A percentile compares a stretch with the other conserved stretches of the same genome.
phyloP scores from a whole-genome alignment of 208 protist genomes.

The Leishmania mexicana region DNA sequence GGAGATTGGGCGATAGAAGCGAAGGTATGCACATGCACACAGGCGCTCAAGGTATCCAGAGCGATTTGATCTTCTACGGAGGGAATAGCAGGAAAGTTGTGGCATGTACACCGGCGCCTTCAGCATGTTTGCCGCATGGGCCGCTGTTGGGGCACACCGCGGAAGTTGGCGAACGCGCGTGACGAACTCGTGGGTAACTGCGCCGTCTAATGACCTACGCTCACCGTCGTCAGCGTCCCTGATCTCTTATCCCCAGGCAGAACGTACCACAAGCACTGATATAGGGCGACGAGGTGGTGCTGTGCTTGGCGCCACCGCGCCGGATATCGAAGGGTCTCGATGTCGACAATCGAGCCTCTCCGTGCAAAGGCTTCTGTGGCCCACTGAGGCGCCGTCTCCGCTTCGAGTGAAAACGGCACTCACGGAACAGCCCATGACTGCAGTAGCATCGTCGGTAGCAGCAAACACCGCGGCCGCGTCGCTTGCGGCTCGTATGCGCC shows the following conservation, averaged over 20 bases:
- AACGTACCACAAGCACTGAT: neutral
- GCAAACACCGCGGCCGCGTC: neutral
- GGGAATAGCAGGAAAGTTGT: neutral
- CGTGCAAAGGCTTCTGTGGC: neutral
- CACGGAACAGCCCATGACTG: neutral
- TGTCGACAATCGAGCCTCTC: neutral
- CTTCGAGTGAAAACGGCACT: neutral
- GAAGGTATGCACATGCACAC: neutral
- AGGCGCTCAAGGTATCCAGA: neutral
- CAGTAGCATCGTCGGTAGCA: too few relatives aligned
- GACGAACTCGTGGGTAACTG: neutral
- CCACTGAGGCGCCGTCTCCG: neutral
- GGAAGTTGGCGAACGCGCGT: neutral
- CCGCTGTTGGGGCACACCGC: neutral
- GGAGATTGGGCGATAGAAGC: neutral
- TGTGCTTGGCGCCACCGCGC: neutral
- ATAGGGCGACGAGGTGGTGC: neutral
- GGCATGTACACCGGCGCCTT: neutral
- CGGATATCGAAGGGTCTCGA: neutral
- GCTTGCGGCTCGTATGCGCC: neutral
- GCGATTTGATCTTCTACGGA: neutral
- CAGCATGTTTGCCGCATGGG: neutral
- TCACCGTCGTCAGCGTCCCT: neutral
- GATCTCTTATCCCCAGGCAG: neutral
- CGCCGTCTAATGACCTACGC: neutral